These are phyloP conservation scores for Penicillium desertorum DNA, from an alignment of 495 filamentous ascomycete genomes.

Conservation along the genomic window DNA sequence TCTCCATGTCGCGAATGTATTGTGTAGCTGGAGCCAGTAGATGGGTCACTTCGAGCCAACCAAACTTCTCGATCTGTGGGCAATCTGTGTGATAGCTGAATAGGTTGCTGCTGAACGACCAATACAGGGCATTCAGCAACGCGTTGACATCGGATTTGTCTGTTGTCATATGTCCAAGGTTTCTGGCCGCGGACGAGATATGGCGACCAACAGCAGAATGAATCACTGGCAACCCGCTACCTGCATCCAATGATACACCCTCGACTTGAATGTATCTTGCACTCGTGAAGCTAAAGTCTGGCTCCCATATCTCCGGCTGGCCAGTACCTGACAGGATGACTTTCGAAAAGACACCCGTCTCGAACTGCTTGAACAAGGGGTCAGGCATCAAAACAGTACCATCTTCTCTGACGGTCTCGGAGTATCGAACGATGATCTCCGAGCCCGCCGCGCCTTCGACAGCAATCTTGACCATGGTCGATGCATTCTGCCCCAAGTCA, in stretches of 20 bases:
- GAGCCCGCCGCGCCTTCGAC: slow-evolving; percentile 23
- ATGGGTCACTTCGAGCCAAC: slow-evolving; percentile 33
- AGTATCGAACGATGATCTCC: slow-evolving; percentile 29
- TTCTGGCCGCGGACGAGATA: slow-evolving; percentile 28
- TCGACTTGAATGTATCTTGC: slow-evolving; percentile 33
- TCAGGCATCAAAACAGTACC: slow-evolving; percentile 33
- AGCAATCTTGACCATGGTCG: slow-evolving; percentile 23
- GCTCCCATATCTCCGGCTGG: slow-evolving; percentile 27
- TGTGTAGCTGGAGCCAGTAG: slow-evolving; percentile 32
- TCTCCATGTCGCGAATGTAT: slow-evolving; percentile 34
- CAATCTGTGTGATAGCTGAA: slow-evolving; percentile 38
- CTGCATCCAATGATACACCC: slow-evolving; percentile 20
- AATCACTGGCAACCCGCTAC: slow-evolving; percentile 21
- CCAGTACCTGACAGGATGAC: slow-evolving; percentile 27
- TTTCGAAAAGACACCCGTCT: slow-evolving; percentile 27
- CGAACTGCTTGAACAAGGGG: slow-evolving; percentile 34
- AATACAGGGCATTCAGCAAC: slow-evolving; percentile 28
- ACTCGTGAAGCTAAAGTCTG: slow-evolving; percentile 34
- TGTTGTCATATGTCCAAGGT: slow-evolving; percentile 28
- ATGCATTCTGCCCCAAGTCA: slow-evolving; percentile 32
- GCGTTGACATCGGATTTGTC: slow-evolving; percentile 31
- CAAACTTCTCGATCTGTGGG: slow-evolving; percentile 36
- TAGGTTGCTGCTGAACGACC: slow-evolving; percentile 30
- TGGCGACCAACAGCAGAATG: slow-evolving; percentile 27
- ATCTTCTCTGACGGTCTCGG: slow-evolving; percentile 27